Base-by-base conservation (phyloP, 2,329 filamentous ascomycete species). In the Verticillium dahliae region DNA sequence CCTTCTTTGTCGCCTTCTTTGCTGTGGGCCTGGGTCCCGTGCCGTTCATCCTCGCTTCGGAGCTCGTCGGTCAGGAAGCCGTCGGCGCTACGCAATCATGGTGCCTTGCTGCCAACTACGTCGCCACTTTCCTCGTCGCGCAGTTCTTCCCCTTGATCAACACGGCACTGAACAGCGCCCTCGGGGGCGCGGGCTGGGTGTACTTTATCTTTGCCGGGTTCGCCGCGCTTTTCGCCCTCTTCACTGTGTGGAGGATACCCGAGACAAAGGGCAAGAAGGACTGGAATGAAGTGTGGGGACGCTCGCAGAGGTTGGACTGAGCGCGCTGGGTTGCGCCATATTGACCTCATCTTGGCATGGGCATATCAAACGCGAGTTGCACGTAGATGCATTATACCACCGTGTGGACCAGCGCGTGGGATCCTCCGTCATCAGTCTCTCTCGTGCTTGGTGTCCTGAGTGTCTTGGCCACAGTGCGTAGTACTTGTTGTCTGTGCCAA, bases 121-220 rank as follows among this genome's bases (percentile, higher is more conserved):
- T 91, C 33, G 90, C 92, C 0, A 98, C 94, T 0, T 98, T 97
- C 71, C 68, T 96, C 27, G 92, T 99, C 2, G 93, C 94, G 0
- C 92, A 97, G 69, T 96, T 97, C 76, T 97, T 99, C 79, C 94
- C 95, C 0, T 83, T 97, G 22, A 75, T 96, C 63, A 96, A 96
- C 71, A 84, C 86, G 54, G 84, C 83, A 3, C 76, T 97, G 59
- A 93, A 89, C 69, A 72, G 76, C 0, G 69, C 74, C 3, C 73
- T 88, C 11, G 85, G 90, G 0, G 90, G 88, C 0, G 83, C 88
- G 3, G 93, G 94, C 1, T 90, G 89, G 78, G 90, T 95, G 0
- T 99, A 96, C 72, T 96, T 95, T 72, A 81, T 97, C n/a, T 99
- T 99, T 74, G 87, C 92, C 0, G 88, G 73, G 0, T 76, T 96